Evolutionary conservation across 1,139 yeast species (phyloP), one percentile per base, ranked within the genome.

Genomic region (Pichia sp.): DNA sequence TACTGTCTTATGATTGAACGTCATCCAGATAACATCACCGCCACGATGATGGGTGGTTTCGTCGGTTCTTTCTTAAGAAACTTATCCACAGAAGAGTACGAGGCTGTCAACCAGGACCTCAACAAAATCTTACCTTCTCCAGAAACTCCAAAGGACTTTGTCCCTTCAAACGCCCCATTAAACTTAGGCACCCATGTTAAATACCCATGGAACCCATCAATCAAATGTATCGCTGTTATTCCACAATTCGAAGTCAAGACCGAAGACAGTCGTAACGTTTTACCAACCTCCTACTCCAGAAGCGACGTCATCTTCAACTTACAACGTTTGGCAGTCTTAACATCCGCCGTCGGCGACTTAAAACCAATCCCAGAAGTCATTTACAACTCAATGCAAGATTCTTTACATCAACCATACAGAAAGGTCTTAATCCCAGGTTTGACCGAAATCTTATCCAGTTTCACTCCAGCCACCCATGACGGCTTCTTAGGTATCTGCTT

Each of bases 31-130:
- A 93, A 93, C 67, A 91, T 93, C 61, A 91, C 97, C 20, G 99
- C 99, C 32, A 96, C 99, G 39, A 89, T 93, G 96, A 84, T 91
- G 81, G 99, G 99, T 50, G 98, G 99, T 4, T 93, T 93, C 67
- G 96, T 91, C 34, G 99, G 99, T 33, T 88, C 96, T 1, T 93
- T 87, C 67, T 76, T 93, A 63, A 80, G 95, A 59, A 96, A 88
- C 55, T 72, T 93, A 53, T 72, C 81, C 31, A 81, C 82, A 4
- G 76, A 79, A 40, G 96, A 91, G 54, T 74, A 78, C 52, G 82
- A 75, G 47, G 77, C 86, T 46, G 85, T 86, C 55, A 90, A 83
- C 62, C 86, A 89, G 45, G 96, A 97, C 17, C 71, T 93, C 45
- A 83, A 87, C 43, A 86, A 83, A 58, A 90, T 93, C 7, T 75